Evolutionary conservation across 1,139 yeast species (phyloP), one percentile per base, ranked within the genome.

Genomic region (Hansenula lynferdii): DNA sequence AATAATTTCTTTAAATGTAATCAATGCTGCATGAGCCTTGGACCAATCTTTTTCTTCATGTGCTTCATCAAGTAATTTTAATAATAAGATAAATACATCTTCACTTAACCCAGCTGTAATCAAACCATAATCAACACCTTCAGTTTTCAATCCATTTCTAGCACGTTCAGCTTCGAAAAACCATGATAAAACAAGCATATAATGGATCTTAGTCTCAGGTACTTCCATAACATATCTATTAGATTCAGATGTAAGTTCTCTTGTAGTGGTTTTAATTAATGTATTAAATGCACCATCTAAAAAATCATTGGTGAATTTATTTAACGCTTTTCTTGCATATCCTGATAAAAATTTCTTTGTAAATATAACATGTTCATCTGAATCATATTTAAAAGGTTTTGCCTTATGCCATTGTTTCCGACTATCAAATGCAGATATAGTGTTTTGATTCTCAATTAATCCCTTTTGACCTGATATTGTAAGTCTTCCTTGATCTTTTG

Each of bases 381-480:
- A 69, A 41, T 70, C 72, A 43, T 70, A 67, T 38, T 62, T 65
- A 53, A 72, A 67, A 11, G 58, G 54, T 11, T 63, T 58, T 28
- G 75, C 54, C 42, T 69, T 70, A 37, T 69, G 72, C 89, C 92
- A 85, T 44, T 69, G 72, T 56, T 86, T 86, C 15, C 78, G 68
- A 10, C 71, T 63, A 53, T 90, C 96, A 28, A 86, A 59, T 36
- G 75, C 71, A 16, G 71, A 70, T 37, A 86, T 61, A 0, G 86
- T 66, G 18, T 65, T 56, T 23, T 66, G 66, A 5, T 74, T 67
- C 35, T 70, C 67, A 14, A 67, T 53, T 9, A 84, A 56, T 2
- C 82, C 86, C 45, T 77, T 78, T 47, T 85, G 90, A 5, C 96
- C 96, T 1, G 95, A 78, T 0, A 87, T 77, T 14, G 86, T 77